These are phyloP conservation scores for Podosphaera fusca DNA, from an alignment of 2,329 filamentous ascomycete genomes.

Conservation along the genomic window DNA sequence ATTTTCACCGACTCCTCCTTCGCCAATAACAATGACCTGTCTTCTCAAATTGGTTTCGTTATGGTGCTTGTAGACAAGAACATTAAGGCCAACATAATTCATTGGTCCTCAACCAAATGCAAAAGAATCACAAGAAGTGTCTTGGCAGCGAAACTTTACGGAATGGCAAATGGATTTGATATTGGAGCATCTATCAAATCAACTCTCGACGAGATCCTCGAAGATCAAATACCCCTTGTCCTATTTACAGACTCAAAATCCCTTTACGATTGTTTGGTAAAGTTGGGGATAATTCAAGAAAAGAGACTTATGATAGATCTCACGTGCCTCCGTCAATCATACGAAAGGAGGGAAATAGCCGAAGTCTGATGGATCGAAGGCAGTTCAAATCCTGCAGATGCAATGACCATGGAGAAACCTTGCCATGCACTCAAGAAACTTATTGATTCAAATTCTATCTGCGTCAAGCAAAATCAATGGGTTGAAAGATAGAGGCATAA, in stretches of 20 bases:
- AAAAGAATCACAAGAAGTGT: conserved; percentile 1
- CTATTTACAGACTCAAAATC: neutral
- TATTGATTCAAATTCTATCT: neutral
- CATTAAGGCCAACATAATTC: neutral
- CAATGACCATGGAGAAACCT: neutral
- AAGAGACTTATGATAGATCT: neutral
- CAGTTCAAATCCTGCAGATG: neutral
- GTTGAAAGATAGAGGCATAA: neutral
- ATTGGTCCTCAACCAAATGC: neutral
- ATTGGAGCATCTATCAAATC: neutral
- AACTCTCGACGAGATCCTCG: neutral
- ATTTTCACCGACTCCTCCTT: neutral
- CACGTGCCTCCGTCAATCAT: neutral
- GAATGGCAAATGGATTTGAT: neutral
- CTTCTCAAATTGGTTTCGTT: conserved; percentile 1
- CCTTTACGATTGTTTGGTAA: neutral
- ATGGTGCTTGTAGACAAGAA: neutral
- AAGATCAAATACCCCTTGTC: neutral
- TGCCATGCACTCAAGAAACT: neutral
- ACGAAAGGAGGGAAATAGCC: neutral
- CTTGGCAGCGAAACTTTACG: neutral
- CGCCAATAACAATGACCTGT: conserved; percentile 1
- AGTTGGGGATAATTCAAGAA: neutral
- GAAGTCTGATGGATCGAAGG: neutral
- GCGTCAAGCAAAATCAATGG: neutral